A percentile compares a stretch with the other conserved stretches of the same genome.
Conservation (phyloP, 305 asterid species). For the Plantago coronopus region DNA sequence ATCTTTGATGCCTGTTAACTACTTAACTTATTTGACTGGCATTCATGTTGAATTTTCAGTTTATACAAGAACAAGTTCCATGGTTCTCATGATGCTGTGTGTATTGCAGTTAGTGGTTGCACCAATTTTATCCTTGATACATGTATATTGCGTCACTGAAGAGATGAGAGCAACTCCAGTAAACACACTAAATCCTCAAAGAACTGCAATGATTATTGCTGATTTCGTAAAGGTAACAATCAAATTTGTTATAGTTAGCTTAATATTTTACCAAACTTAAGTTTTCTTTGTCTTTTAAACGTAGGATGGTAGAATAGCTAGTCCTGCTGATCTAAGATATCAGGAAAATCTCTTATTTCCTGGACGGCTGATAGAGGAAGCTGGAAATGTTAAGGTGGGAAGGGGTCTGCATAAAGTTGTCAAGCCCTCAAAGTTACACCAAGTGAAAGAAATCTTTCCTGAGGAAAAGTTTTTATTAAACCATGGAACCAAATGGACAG, state of each 20-base stretch:
- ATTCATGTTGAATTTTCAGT: too few species aligned
- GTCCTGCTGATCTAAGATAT: conserved; percentile 90
- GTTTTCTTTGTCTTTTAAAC: conserved; percentile 13
- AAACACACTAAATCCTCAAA: conserved; percentile 90
- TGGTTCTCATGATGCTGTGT: conserved; percentile 23
- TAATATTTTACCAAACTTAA: conserved; percentile 19
- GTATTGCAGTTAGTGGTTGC: conserved; percentile 70
- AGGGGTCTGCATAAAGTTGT: conserved; percentile 56
- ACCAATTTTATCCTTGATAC: conserved; percentile 70
- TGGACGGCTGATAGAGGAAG: conserved; percentile 74
- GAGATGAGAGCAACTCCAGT: conserved; percentile 96
- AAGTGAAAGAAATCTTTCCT: conserved; percentile 50
- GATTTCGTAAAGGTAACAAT: conserved; percentile 67
- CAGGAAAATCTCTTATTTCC: conserved; percentile 81
- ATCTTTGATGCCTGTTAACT: too few species aligned
- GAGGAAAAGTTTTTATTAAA: conserved; percentile 64
- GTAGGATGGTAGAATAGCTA: conserved; percentile 68
- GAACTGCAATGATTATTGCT: conserved; percentile 89
- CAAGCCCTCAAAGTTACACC: conserved; percentile 63
- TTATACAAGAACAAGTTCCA: background rate
- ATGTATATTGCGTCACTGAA: conserved; percentile 71
- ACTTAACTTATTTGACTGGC: too few species aligned
- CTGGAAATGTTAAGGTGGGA: conserved; percentile 85
- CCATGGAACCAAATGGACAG: conserved; percentile 52
- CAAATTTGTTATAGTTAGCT: conserved; percentile 11